These are phyloP conservation scores for Pyracantha coccinea DNA, from an alignment of 331 rosid species.

Conservation along the genomic window DNA sequence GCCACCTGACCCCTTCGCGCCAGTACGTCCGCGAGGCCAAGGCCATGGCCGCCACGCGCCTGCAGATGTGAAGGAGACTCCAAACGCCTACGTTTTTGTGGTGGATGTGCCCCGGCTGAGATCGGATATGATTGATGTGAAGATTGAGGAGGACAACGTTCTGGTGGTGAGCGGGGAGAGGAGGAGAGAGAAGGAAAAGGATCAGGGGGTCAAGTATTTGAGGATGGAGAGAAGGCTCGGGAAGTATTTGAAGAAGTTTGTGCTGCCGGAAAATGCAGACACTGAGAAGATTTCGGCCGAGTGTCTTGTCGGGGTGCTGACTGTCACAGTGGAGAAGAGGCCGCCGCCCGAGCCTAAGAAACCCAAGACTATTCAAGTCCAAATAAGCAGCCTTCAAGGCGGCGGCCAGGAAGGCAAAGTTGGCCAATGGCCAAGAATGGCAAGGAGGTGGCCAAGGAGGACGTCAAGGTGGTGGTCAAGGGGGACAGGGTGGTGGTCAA, in stretches of 20 bases:
- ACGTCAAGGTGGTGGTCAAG: not conserved
- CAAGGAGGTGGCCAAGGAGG: not conserved
- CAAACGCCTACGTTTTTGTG: conserved; percentile 39
- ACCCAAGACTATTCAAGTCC: conserved; percentile 54
- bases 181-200: conserved; percentile 28
- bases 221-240: conserved; percentile 47
- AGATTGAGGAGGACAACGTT: conserved; percentile 60
- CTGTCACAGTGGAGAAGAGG: conserved; percentile 49
- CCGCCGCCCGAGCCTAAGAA: conserved; percentile 90
- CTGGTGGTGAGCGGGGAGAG: conserved; percentile 62
- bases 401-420: not conserved
- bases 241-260: conserved; percentile 66
- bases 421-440: not conserved
- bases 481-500: not conserved
- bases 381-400: conserved; percentile 10
- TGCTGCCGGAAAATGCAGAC: conserved; percentile 70
- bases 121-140: conserved; percentile 61
- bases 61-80: conserved; percentile 61
- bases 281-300: conserved; percentile 40
- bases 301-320: conserved; percentile 69
- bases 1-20: conserved; percentile 35
- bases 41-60: conserved; percentile 71
- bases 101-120: conserved; percentile 67
- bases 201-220: conserved; percentile 18
- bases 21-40: conserved; percentile 56